Conservation (phyloP, 1,284 basidiomycete species). For the Laetiporus sulphureus region DNA sequence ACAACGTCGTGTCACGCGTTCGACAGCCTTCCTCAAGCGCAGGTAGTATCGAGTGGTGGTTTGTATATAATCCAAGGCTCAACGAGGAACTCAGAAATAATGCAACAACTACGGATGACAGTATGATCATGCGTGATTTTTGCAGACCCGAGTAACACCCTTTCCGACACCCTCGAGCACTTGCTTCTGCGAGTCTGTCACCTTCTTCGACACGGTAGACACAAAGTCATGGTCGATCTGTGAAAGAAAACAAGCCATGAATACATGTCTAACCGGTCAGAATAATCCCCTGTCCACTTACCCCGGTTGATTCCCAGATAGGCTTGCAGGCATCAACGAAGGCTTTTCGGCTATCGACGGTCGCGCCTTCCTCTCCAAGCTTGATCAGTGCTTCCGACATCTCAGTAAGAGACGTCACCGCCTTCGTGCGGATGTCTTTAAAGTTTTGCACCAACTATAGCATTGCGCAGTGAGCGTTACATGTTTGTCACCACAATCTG, state of each 20-base stretch:
- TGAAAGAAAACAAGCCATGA: constrained; percentile 1
- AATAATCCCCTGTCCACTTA: constrained; percentile 24
- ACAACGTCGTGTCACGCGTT: too few relatives aligned
- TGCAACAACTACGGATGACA: too few relatives aligned
- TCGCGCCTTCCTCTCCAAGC: constrained; percentile 42
- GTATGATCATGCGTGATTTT: constrained; percentile 35
- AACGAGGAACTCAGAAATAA: too few relatives aligned
- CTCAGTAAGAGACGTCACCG: constrained; percentile 43
- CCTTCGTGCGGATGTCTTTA: constrained; percentile 53
- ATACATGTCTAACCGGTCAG: constrained; percentile 1
- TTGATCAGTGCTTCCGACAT: constrained; percentile 48
- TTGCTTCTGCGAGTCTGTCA: constrained; percentile 63
- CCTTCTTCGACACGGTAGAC: constrained; percentile 51
- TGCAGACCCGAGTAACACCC: constrained; percentile 50
- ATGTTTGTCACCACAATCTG: too few relatives aligned
- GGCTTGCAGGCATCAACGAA: constrained; percentile 47
- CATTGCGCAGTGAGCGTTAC: constrained; percentile 1
- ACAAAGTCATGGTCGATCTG: constrained; percentile 66
- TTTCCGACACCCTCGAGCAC: constrained; percentile 66
- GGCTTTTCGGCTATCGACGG: constrained; percentile 42
- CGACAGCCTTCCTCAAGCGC: too few relatives aligned
- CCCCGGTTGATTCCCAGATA: constrained; percentile 34
- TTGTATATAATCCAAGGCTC: too few relatives aligned
- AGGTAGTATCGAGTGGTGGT: too few relatives aligned
- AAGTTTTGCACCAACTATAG: constrained; percentile 57